A percentile compares a stretch with the other conserved stretches of the same genome.
Evolutionary conservation across 1,284 basidiomycete genomes (phyloP).

Genomic region (Schizophyllum commune): DNA sequence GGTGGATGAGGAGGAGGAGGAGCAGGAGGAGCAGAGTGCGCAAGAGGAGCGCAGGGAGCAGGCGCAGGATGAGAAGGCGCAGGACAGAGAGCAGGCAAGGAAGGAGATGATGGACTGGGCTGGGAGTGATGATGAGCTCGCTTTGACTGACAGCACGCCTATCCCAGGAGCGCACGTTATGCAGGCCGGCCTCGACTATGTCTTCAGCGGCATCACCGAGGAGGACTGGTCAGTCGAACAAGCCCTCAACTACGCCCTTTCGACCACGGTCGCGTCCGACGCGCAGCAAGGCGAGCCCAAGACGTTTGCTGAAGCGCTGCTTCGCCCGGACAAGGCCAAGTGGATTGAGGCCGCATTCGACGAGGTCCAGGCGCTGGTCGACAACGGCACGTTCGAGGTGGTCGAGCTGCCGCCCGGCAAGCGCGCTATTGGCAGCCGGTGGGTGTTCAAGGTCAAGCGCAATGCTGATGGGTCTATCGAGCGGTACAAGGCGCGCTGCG

Average conservation of each 20-base stretch:
- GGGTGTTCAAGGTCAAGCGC: no score
- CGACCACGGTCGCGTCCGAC: neutral
- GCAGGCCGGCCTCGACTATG: neutral
- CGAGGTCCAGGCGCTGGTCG: constrained; percentile 6
- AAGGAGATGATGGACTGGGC: no score
- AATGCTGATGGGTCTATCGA: no score
- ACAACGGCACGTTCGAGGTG: constrained; percentile 9
- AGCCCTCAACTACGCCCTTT: no score
- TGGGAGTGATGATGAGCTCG: no score
- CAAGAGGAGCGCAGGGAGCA: no score
- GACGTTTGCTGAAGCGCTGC: constrained; percentile 8
- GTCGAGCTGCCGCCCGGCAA: constrained; percentile 7
- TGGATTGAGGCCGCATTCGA: constrained; percentile 7
- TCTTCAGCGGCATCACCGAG: neutral
- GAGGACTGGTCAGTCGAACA: neutral
- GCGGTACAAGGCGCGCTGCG: no score
- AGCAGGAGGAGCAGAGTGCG: no score
- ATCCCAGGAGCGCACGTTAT: neutral
- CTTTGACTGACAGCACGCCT: no score
- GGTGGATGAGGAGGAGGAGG: no score
- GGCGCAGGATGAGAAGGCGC: no score
- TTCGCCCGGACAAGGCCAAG: neutral
- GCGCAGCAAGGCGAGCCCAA: constrained; percentile 3
- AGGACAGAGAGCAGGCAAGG: no score
- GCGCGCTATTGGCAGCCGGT: constrained; percentile 9